These are phyloP conservation scores for Cinchona pubescens DNA, from an alignment of 257 asterid genomes.

Conservation along the genomic window DNA sequence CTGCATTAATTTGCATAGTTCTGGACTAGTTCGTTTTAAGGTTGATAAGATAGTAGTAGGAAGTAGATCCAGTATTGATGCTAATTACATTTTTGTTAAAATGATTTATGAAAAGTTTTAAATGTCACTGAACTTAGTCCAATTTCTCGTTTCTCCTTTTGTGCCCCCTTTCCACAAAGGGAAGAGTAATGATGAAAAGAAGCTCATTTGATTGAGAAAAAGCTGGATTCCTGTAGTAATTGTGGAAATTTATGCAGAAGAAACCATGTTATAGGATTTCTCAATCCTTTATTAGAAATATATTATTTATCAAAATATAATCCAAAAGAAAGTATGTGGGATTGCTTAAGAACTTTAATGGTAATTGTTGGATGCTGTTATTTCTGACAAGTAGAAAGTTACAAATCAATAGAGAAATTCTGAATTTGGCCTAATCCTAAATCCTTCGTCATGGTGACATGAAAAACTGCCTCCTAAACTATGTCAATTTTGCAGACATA, in stretches of 20 bases:
- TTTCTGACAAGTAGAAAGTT: neutral
- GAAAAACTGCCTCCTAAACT: constrained; percentile 21
- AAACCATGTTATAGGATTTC: too few species aligned
- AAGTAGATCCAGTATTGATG: neutral
- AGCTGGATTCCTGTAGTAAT: neutral
- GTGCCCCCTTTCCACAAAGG: neutral
- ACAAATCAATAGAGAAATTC: neutral
- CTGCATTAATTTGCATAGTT: neutral
- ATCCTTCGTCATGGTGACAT: constrained; percentile 7
- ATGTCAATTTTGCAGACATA: constrained; percentile 62
- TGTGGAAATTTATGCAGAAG: too few species aligned
- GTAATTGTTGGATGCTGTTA: too few species aligned
- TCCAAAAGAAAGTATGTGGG: too few species aligned
- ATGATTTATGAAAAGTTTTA: neutral
- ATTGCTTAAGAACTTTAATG: too few species aligned
- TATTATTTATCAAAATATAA: too few species aligned
- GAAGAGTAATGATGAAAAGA: neutral
- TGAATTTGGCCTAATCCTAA: neutral
- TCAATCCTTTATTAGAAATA: too few species aligned
- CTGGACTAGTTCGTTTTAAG: neutral
- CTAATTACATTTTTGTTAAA: neutral
- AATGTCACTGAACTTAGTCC: neutral
- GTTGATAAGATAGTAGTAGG: neutral
- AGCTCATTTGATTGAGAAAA: neutral
- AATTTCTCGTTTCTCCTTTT: neutral